A percentile compares a stretch with the other conserved stretches of the same genome.
phyloP scores from a whole-genome alignment of 345 rosid species.

The Gossypium thurberi region DNA sequence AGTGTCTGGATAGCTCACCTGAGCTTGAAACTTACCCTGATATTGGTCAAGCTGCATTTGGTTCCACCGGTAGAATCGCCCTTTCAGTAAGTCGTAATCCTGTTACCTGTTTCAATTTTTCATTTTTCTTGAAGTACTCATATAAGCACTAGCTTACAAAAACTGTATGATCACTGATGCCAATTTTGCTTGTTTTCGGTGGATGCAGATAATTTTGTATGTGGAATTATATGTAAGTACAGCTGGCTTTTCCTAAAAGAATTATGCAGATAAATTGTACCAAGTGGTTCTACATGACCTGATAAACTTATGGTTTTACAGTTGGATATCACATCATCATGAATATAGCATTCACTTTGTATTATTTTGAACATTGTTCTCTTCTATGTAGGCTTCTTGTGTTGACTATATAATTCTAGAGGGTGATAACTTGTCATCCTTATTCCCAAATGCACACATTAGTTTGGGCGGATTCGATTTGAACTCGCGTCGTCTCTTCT shows the following conservation, averaged over 20 bases:
- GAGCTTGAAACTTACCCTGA: conserved; percentile 91
- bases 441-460: conserved; percentile 71
- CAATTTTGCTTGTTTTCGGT: conserved; percentile 3
- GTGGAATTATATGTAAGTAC: conserved; percentile 84
- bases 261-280: neutral
- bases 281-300: too few relatives aligned
- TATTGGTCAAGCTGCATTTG: conserved; percentile 93
- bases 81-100: conserved; percentile 53
- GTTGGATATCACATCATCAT: too few relatives aligned
- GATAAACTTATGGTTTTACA: too few relatives aligned
- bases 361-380: neutral
- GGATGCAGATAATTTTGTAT: conserved; percentile 68
- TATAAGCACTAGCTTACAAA: neutral
- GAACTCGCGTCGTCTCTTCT: conserved; percentile 56
- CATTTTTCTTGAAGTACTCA: neutral
- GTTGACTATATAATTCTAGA: conserved; percentile 90
- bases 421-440: conserved; percentile 71
- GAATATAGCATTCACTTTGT: too few relatives aligned
- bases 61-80: conserved; percentile 55
- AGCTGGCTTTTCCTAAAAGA: conserved; percentile 17
- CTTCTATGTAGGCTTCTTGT: conserved; percentile 63
- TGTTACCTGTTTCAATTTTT: neutral
- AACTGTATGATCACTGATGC: neutral
- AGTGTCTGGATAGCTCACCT: conserved; percentile 77
- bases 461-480: conserved; percentile 53